These are phyloP conservation scores for Diddensiella transvaalensis DNA, from an alignment of 805 yeast genomes.

Conservation along the genomic window DNA sequence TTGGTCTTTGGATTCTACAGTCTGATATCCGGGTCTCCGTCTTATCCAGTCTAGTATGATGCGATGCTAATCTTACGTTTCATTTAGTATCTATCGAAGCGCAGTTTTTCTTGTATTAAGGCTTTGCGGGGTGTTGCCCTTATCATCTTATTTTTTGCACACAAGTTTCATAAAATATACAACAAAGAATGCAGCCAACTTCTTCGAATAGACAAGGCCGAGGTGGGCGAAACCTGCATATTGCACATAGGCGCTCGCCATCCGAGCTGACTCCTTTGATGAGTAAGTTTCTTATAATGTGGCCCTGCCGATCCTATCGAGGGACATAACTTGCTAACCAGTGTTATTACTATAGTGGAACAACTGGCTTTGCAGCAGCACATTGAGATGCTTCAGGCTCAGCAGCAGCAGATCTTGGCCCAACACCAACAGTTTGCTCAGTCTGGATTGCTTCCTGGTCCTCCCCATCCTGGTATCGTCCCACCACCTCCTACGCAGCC, in stretches of 20 bases:
- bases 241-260: constrained; percentile 97
- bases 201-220: constrained; percentile 3
- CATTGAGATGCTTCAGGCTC: constrained; percentile 85
- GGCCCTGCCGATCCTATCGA: constrained; percentile 1
- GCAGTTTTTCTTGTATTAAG: not conserved
- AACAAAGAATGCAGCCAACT: constrained; percentile 2
- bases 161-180: not conserved
- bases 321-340: not conserved
- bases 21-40: too few species aligned
- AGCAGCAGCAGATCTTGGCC: constrained; percentile 77
- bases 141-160: not conserved
- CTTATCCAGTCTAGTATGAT: too few species aligned
- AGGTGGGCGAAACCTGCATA: constrained; percentile 54
- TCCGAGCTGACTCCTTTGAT: constrained; percentile 87
- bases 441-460: constrained; percentile 26
- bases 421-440: constrained; percentile 53
- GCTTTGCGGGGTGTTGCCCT: not conserved
- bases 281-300: constrained; percentile 44
- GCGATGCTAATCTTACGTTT: too few species aligned
- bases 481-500: constrained; percentile 18
- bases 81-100: too few species aligned
- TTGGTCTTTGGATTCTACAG: too few species aligned
- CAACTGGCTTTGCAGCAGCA: constrained; percentile 76
- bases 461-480: constrained; percentile 28
- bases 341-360: constrained; percentile 52